Conservation (phyloP, 148 eudicot genomes). For the Rhododendron ovatum region DNA sequence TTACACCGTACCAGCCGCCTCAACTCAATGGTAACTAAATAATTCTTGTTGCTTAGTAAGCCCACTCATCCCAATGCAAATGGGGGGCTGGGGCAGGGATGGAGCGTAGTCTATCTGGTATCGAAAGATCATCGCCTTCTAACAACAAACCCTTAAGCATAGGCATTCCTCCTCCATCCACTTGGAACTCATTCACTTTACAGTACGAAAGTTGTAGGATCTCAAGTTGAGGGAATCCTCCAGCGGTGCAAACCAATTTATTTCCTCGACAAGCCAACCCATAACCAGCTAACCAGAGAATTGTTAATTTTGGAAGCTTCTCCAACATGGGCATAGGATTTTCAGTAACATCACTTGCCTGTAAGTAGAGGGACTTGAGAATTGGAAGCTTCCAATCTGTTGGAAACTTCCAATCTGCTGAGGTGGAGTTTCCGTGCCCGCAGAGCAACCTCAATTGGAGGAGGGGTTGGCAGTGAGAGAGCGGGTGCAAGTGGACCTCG, state of each 20-base stretch:
- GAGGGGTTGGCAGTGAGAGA: not conserved
- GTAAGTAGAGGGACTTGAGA: not conserved
- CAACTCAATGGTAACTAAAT: no score
- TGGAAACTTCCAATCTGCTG: not conserved
- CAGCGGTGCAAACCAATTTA: not conserved
- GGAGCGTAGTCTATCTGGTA: no score
- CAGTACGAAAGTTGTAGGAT: accelerated
- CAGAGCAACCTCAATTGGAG: not conserved
- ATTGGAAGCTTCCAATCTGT: not conserved
- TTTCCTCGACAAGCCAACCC: accelerated
- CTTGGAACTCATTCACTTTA: not conserved
- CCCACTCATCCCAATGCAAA: no score
- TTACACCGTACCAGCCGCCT: no score
- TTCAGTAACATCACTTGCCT: not conserved
- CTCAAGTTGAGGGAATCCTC: not conserved
- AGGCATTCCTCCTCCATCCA: constrained; percentile 8
- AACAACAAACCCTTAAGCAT: not conserved
- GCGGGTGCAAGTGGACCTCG: not conserved
- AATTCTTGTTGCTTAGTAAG: no score
- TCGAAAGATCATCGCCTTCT: no score
- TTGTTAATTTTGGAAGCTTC: not conserved
- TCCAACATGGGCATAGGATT: not conserved
- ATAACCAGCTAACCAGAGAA: not conserved
- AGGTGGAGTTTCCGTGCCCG: accelerated
- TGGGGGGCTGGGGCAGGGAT: no score